Conservation (phyloP, 306 rosid species). For the Dryas octopetala region DNA sequence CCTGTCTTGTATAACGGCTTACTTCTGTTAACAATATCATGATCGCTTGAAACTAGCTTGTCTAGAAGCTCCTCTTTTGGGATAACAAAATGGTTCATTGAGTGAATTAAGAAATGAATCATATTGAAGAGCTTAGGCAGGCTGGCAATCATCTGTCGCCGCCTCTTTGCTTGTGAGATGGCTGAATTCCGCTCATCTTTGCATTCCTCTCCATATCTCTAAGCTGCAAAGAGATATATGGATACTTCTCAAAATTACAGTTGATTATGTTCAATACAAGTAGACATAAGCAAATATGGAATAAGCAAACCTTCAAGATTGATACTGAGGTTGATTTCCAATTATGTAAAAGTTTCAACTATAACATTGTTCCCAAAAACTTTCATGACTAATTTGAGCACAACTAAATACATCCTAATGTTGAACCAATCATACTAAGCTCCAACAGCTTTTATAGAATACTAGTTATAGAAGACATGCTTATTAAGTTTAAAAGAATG, state of each 20-base stretch:
- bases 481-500: neutral
- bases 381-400: constrained; percentile 8
- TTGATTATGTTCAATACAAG: neutral
- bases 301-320: neutral
- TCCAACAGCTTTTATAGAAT: neutral
- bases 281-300: neutral
- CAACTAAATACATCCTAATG: neutral
- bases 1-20: constrained; percentile 25
- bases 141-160: constrained; percentile 53
- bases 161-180: constrained; percentile 69
- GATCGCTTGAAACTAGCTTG: constrained; percentile 54
- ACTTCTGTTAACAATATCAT: constrained; percentile 63
- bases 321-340: neutral
- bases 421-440: neutral
- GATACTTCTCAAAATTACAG: constrained; percentile 16
- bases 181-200: constrained; percentile 70
- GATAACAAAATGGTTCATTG: constrained; percentile 49
- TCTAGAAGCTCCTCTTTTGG: constrained; percentile 71
- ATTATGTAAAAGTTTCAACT: neutral
- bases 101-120: constrained; percentile 59
- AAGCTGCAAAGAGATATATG: constrained; percentile 50
- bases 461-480: neutral
- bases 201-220: constrained; percentile 66
- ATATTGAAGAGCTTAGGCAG: constrained; percentile 83
- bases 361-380: neutral